These are phyloP conservation scores for Auxenochlorella pyrenoidosa DNA, from an alignment of 139 green algal genomes.

Conservation along the genomic window DNA sequence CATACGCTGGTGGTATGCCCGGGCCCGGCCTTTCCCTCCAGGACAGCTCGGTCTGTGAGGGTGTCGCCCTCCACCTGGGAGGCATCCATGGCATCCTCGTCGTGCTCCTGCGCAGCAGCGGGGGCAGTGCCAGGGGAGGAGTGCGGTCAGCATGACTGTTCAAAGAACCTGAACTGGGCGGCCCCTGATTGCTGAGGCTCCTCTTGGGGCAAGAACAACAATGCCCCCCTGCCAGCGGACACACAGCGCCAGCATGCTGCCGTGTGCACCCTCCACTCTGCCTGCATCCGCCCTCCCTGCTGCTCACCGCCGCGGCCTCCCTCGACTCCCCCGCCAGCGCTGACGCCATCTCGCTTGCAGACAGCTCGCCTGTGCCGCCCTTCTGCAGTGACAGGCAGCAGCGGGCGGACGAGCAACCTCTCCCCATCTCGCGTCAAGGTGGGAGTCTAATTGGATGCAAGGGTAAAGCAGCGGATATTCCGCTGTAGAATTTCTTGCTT, in stretches of 20 bases:
- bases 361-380: not conserved
- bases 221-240: too few species aligned
- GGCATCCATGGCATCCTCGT: constrained; percentile 1
- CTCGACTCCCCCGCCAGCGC: not conserved
- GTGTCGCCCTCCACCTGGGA: constrained; percentile 15
- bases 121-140: not conserved
- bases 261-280: not conserved
- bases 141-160: too few species aligned
- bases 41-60: not conserved
- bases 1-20: not conserved
- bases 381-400: not conserved
- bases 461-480: not conserved
- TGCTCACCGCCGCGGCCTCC: constrained; percentile 21
- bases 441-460: not conserved
- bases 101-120: not conserved
- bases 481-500: too few species aligned
- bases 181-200: too few species aligned
- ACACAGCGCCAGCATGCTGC: not conserved
- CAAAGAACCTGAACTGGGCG: too few species aligned
- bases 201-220: too few species aligned
- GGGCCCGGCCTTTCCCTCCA: not conserved
- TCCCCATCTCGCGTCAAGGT: not conserved
- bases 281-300: not conserved
- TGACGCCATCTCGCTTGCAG: not conserved
- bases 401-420: not conserved